Conservation (phyloP, 192 early-diverging fungal species). For the Jimgerdemannia lactiflua region DNA sequence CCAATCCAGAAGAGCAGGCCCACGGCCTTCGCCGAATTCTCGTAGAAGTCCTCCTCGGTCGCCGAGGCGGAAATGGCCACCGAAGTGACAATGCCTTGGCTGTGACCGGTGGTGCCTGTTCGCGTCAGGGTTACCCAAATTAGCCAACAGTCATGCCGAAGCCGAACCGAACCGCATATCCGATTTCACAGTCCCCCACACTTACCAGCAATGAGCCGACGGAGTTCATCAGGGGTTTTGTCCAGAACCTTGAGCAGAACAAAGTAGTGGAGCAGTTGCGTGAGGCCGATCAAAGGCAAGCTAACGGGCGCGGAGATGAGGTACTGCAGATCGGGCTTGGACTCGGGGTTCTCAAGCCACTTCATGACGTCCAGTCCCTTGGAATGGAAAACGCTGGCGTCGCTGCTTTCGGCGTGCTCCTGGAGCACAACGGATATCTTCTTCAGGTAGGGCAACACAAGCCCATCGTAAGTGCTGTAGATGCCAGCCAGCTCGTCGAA, state of each 20-base stretch:
- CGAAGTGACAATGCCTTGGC: constrained; percentile 87
- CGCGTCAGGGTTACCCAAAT: constrained; percentile 11
- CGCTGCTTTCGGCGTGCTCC: constrained; percentile 56
- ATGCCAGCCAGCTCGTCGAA: constrained; percentile 86
- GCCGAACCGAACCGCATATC: background rate
- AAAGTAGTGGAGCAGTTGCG: constrained; percentile 88
- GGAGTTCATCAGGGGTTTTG: constrained; percentile 54
- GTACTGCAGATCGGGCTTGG: constrained; percentile 76
- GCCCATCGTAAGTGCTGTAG: constrained; percentile 75
- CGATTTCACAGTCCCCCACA: background rate
- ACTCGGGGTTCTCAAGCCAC: constrained; percentile 79
- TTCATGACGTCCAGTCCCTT: constrained; percentile 82
- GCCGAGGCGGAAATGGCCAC: constrained; percentile 76
- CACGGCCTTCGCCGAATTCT: constrained; percentile 75
- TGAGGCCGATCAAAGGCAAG: constrained; percentile 87
- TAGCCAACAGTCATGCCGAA: background rate
- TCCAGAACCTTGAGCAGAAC: constrained; percentile 72
- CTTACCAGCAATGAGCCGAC: constrained; percentile 53
- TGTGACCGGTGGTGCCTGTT: constrained; percentile 80
- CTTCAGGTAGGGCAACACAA: constrained; percentile 73
- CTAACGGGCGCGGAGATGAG: constrained; percentile 77
- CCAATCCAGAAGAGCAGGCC: constrained; percentile 83
- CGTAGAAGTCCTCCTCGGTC: constrained; percentile 75
- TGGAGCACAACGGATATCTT: constrained; percentile 68
- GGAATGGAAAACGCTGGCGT: constrained; percentile 65